Conservation (phyloP, 768 basidiomycete genomes). For the Russula vinacea region DNA sequence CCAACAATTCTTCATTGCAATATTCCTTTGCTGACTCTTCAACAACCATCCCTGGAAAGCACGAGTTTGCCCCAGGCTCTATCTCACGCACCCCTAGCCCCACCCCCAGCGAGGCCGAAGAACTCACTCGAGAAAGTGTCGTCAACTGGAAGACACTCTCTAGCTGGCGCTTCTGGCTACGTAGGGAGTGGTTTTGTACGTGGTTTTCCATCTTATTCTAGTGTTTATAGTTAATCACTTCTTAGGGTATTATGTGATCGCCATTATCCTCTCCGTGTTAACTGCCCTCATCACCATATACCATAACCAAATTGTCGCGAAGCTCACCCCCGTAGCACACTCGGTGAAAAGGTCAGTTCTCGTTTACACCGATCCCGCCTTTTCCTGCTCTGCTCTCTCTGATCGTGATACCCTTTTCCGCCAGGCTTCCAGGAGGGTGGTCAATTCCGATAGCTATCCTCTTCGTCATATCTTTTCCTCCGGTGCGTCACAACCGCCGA, state of each 20-base stretch:
- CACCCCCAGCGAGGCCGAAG: conserved; percentile 38
- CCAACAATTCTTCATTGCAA: conserved; percentile 6
- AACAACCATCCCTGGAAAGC: conserved; percentile 19
- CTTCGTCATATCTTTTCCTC: conserved; percentile 85
- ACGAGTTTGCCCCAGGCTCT: conserved; percentile 14
- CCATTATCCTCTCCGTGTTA: conserved; percentile 35
- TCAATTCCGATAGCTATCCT: conserved; percentile 76
- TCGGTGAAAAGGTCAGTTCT: conserved; percentile 58
- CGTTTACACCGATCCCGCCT: neutral
- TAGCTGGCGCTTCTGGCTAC: conserved; percentile 36
- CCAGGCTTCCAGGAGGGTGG: conserved; percentile 59
- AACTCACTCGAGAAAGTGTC: conserved; percentile 33
- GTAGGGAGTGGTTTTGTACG: conserved; percentile 40
- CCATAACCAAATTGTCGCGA: conserved; percentile 59
- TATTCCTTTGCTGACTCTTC: conserved; percentile 9
- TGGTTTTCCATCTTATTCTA: neutral
- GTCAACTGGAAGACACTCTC: conserved; percentile 37
- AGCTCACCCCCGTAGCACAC: conserved; percentile 62
- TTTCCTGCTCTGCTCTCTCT: neutral
- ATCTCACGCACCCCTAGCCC: conserved; percentile 38
- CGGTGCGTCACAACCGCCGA: conserved; percentile 43
- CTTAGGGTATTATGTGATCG: conserved; percentile 39
- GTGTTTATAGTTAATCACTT: neutral
- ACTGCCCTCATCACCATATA: conserved; percentile 44
- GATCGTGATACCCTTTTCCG: neutral